A percentile compares a stretch with the other conserved stretches of the same genome.
These are phyloP conservation scores for Fraxinus nigra DNA, from an alignment of 305 asterid species.

Conservation along the genomic window DNA sequence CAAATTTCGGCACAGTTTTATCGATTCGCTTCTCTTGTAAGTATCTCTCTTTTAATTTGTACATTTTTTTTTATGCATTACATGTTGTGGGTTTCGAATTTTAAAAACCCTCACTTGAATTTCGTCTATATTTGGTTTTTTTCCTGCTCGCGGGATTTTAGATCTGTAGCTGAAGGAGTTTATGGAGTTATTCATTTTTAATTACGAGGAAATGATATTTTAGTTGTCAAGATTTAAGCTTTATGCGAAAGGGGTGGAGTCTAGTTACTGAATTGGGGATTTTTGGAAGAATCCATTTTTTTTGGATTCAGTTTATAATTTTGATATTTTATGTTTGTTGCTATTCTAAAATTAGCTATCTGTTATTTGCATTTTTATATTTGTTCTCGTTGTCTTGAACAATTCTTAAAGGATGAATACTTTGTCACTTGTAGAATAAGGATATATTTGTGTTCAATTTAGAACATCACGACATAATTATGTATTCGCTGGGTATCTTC, in stretches of 20 bases:
- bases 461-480: neutral
- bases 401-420: neutral
- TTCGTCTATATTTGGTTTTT: neutral
- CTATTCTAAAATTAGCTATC: conserved; percentile 6
- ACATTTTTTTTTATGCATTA: neutral
- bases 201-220: conserved; percentile 18
- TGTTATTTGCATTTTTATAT: conserved; percentile 1
- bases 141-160: conserved; percentile 1
- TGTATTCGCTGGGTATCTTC: neutral
- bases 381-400: neutral
- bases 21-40: conserved; percentile 26
- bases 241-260: conserved; percentile 20
- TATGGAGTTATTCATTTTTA: conserved; percentile 11
- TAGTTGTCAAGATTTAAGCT: conserved; percentile 18
- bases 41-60: conserved; percentile 18
- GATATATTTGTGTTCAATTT: conserved; percentile 3
- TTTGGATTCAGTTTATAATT: conserved; percentile 16
- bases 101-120: neutral
- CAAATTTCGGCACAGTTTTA: conserved; percentile 24
- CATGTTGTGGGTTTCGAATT: neutral
- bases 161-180: conserved; percentile 29
- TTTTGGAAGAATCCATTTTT: neutral
- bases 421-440: neutral
- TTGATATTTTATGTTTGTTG: conserved; percentile 1
- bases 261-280: conserved; percentile 6